Percentiles rank a stretch among this genome's conserved stretches.
These are phyloP conservation scores for Marasmius sp. DNA, from an alignment of 1,284 basidiomycete species.

Conservation along the genomic window DNA sequence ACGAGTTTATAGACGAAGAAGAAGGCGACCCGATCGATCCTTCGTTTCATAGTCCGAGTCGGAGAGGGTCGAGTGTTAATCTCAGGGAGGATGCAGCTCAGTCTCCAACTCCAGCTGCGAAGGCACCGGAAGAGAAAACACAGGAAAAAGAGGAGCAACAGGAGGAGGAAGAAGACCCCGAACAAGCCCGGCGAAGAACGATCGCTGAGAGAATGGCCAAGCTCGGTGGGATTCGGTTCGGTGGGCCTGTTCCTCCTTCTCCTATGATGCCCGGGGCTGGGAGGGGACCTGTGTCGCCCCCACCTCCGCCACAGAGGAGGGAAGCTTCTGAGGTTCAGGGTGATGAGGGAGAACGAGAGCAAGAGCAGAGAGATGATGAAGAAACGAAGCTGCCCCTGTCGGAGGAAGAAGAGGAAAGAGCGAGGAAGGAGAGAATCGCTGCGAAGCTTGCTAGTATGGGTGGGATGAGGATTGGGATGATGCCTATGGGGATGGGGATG, in stretches of 20 bases:
- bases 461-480: slow-evolving; percentile 76
- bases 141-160: no score
- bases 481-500: slow-evolving; percentile 50
- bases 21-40: slow-evolving; percentile 73
- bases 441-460: slow-evolving; percentile 72
- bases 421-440: slow-evolving; percentile 68
- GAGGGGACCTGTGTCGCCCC: no score
- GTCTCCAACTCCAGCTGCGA: no score
- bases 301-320: no score
- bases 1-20: slow-evolving; percentile 57
- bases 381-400: slow-evolving; percentile 32
- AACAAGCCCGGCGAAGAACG: slow-evolving; percentile 51
- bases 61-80: slow-evolving; percentile 31
- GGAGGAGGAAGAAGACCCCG: slow-evolving; percentile 45
- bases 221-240: slow-evolving; percentile 71
- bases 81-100: slow-evolving; percentile 15
- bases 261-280: no score
- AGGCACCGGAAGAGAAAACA: no score
- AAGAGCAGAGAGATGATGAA: slow-evolving; percentile 24
- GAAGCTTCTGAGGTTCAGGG: slow-evolving; percentile 31
- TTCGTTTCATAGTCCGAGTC: slow-evolving; percentile 50
- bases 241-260: slow-evolving; percentile 49
- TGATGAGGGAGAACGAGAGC: slow-evolving; percentile 20
- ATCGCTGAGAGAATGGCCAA: slow-evolving; percentile 82
- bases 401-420: slow-evolving; percentile 64